Base-by-base conservation (phyloP, 306 rosid genomes). In the Carpinus fangiana region DNA sequence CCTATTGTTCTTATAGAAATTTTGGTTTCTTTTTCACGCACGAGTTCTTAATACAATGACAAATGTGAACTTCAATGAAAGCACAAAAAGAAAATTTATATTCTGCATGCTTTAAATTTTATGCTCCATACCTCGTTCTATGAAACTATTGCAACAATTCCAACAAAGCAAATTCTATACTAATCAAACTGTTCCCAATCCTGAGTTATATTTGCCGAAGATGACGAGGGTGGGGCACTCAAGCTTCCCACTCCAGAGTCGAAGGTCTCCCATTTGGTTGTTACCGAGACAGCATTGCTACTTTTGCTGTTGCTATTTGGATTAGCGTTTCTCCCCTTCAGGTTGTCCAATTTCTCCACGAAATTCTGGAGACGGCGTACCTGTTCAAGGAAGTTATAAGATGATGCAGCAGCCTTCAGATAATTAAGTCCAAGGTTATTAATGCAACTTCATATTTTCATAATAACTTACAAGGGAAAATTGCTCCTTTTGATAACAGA, bases 301-400 rank as follows among this genome's bases (percentile, higher is more conserved):
- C 55, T 72, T 67, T 72, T 80, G 76, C 57, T 80, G 79, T 74
- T 85, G 81, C 81, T 66, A 69, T 13, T 43, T 5, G 91, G 90
- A 21, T 83, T 87, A 72, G 89, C 77, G 88, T 89, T 90, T 84
- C 85, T 87, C 48, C 45, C 87, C 81, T 88, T 94, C 26, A 92
- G 83, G 52, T 83, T 62, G 71, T 94, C 97, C 68, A 94, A 45
- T 6, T 77, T 73, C 78, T 94, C 97, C 71, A 94, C 97, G 0
- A 83, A 79, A 72, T 84, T 80, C 90, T 92, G 98, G 80, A 92
- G 89, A 14, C 94, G 94, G 4, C 85, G 88, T 38, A 94, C 97
- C 98, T 92, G 90, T 78, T 59, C 21, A 79, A 13, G 48, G 43
- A 69, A 26, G 28, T 65, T 43, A 47, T 34, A 34, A 80, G 81